These are phyloP conservation scores for Nicotiana undulata DNA, from an alignment of 257 asterid genomes.

Conservation along the genomic window DNA sequence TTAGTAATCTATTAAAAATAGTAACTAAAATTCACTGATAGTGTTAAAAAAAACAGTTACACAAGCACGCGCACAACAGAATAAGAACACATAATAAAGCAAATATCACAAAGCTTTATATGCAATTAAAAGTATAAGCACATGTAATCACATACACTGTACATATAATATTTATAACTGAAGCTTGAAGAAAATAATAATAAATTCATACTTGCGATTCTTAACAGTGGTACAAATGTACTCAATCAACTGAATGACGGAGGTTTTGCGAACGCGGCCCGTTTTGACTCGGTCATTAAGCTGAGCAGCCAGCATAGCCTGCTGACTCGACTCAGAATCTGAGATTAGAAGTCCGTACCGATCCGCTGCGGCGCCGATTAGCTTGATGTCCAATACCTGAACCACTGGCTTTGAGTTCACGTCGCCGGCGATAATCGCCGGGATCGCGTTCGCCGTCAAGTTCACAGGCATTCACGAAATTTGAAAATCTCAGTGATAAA, in stretches of 20 bases:
- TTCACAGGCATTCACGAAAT: conserved; percentile 49
- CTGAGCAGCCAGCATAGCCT: conserved; percentile 94
- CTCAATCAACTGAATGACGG: conserved; percentile 84
- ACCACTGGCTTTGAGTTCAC: conserved; percentile 86
- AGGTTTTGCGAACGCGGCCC: conserved; percentile 60
- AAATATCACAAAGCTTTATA: neutral
- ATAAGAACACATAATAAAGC: neutral
- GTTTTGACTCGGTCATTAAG: conserved; percentile 65
- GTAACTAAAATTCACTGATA: neutral
- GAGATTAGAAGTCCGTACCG: conserved; percentile 73
- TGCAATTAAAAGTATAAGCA: neutral
- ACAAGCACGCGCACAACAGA: neutral
- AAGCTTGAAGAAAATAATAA: neutral
- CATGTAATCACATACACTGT: neutral
- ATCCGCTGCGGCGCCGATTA: conserved; percentile 58
- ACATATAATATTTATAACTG: neutral
- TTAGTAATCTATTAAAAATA: too few relatives aligned
- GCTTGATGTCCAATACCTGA: conserved; percentile 86
- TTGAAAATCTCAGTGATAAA: neutral
- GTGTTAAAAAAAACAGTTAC: neutral
- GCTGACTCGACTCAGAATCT: conserved; percentile 66
- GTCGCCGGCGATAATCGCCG: conserved; percentile 72
- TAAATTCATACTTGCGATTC: conserved; percentile 54
- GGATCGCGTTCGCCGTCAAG: conserved; percentile 63
- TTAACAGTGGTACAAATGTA: conserved; percentile 72